Conservation (phyloP, 2,329 filamentous ascomycete genomes). For the Pseudogymnoascus sp. region DNA sequence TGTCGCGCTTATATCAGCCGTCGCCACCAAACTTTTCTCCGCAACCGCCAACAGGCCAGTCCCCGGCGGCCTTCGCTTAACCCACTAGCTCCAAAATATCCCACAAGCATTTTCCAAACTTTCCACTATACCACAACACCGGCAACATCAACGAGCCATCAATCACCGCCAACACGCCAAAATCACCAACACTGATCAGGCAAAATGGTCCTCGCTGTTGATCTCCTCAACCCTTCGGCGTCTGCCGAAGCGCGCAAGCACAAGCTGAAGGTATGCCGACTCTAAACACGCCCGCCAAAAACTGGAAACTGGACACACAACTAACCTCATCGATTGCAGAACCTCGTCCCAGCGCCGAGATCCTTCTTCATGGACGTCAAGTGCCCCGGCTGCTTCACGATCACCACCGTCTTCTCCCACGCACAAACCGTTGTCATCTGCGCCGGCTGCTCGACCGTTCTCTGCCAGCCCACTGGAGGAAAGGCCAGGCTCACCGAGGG, state of each 20-base stretch:
- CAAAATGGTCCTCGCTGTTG: constrained; percentile 94
- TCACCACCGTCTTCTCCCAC: constrained; percentile 99
- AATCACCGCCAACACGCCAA: constrained; percentile 9
- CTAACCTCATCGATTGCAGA: constrained; percentile 43
- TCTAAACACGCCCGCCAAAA: constrained; percentile 12
- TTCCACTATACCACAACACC: constrained; percentile 8
- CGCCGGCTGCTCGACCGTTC: constrained; percentile 97
- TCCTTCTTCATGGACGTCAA: constrained; percentile 99
- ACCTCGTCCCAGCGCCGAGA: constrained; percentile 88
- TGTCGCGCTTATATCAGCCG: background rate
- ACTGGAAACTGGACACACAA: background rate
- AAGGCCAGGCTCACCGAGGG: constrained; percentile 99
- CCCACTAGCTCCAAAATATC: constrained; percentile 6
- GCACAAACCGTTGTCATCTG: constrained; percentile 99
- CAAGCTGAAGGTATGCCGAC: constrained; percentile 90
- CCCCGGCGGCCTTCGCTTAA: constrained; percentile 6
- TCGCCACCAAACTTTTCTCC: background rate
- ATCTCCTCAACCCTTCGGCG: constrained; percentile 98
- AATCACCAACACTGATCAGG: constrained; percentile 9
- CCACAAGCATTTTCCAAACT: constrained; percentile 9
- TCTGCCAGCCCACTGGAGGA: constrained; percentile 98
- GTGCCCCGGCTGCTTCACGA: constrained; percentile 99
- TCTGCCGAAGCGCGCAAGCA: constrained; percentile 99
- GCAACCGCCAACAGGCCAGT: constrained; percentile 5
- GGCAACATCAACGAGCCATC: constrained; percentile 8